These are phyloP conservation scores for Heliamphora pulchella DNA, from an alignment of 179 eudicot genomes.

Conservation along the genomic window DNA sequence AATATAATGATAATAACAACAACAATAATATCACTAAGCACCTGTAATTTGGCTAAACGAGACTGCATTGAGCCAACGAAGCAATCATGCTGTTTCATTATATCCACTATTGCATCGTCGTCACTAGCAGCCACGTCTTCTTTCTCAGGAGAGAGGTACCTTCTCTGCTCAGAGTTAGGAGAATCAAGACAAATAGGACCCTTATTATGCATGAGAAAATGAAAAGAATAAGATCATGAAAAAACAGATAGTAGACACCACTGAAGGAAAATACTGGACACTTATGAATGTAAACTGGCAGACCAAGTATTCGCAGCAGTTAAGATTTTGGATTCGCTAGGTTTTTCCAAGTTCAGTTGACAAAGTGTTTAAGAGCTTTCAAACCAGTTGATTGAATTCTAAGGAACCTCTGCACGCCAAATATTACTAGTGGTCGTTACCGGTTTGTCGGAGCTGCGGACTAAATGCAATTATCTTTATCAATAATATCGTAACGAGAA, in stretches of 20 bases:
- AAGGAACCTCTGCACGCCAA: not conserved
- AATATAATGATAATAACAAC: not conserved
- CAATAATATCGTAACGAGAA: not conserved
- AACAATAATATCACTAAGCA: conserved; percentile 17
- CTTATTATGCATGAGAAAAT: not conserved
- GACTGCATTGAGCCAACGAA: conserved; percentile 79
- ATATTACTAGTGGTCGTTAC: not conserved
- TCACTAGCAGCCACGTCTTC: conserved; percentile 45
- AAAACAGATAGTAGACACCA: not conserved
- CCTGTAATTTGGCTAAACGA: conserved; percentile 87
- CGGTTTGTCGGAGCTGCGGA: not conserved
- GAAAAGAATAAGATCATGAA: too few relatives aligned
- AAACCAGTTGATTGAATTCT: too few relatives aligned
- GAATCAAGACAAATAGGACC: not conserved
- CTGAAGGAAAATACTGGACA: not conserved
- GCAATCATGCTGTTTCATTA: conserved; percentile 63
- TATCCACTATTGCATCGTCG: conserved; percentile 54
- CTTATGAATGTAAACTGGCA: not conserved
- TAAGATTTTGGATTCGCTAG: too few relatives aligned
- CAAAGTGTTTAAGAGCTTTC: too few relatives aligned
- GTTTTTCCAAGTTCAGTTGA: too few relatives aligned
- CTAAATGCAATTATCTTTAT: not conserved
- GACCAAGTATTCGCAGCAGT: not conserved
- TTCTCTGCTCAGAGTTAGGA: conserved; percentile 28
- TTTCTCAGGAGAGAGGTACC: conserved; percentile 38